A percentile compares a stretch with the other conserved stretches of the same genome.
Evolutionary conservation across 768 basidiomycete species (phyloP).

Genomic region (Scleroderma citrinum): DNA sequence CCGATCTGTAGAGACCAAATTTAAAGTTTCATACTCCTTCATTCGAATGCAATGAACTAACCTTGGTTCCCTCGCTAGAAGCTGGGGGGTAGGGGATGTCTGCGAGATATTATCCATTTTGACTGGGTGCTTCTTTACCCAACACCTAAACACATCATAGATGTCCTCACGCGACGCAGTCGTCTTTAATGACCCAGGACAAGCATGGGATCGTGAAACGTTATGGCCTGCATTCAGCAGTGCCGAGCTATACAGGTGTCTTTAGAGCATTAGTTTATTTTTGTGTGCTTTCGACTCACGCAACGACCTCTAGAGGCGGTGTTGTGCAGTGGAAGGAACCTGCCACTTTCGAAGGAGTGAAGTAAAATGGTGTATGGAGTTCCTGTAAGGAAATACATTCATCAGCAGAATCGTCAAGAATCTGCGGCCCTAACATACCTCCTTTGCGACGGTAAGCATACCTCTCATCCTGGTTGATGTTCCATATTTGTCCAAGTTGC

Average conservation of each 20-base stretch:
- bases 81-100: conserved; percentile 58
- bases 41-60: conserved; percentile 29
- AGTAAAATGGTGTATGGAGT: conserved; percentile 74
- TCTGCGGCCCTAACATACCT: conserved; percentile 47
- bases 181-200: conserved; percentile 87
- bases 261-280: background rate
- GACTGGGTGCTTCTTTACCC: conserved; percentile 77
- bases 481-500: conserved; percentile 59
- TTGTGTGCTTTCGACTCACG: conserved; percentile 43
- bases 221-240: conserved; percentile 79
- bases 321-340: conserved; percentile 77
- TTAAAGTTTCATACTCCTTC: background rate
- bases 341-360: conserved; percentile 75
- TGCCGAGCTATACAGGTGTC: conserved; percentile 56
- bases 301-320: conserved; percentile 68
- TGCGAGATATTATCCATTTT: conserved; percentile 77
- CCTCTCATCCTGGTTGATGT: conserved; percentile 87
- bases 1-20: conserved; percentile 32
- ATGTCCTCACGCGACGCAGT: conserved; percentile 64
- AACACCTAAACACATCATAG: conserved; percentile 81
- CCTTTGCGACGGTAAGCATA: conserved; percentile 87
- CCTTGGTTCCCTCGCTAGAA: conserved; percentile 69
- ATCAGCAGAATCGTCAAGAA: background rate
- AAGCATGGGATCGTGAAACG: conserved; percentile 89
- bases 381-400: conserved; percentile 45